Conservation (phyloP, 768 basidiomycete species). For the Amyloporia xantha region DNA sequence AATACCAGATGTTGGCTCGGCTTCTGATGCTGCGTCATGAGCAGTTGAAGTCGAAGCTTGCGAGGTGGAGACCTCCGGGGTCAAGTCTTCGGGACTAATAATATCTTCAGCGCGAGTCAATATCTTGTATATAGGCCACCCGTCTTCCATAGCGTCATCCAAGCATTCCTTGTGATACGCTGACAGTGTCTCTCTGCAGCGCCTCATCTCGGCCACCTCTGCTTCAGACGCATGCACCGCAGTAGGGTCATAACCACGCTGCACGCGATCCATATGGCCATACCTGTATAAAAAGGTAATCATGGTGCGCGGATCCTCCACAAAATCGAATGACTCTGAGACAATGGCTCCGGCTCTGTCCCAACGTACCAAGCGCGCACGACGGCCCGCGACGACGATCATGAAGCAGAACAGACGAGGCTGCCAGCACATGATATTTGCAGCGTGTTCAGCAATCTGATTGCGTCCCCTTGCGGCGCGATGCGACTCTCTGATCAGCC, state of each 20-base stretch:
- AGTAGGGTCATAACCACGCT: conserved; percentile 2
- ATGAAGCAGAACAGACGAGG: conserved; percentile 13
- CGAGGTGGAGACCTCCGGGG: too few relatives aligned
- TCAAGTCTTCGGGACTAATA: too few relatives aligned
- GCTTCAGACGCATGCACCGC: background rate
- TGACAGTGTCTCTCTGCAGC: background rate
- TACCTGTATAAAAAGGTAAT: background rate
- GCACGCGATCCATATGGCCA: background rate
- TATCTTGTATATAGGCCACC: too few relatives aligned
- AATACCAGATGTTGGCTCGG: too few relatives aligned
- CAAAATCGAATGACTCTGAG: conserved; percentile 21
- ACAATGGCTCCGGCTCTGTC: conserved; percentile 29
- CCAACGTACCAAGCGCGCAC: conserved; percentile 7
- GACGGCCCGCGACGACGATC: background rate
- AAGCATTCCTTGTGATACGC: background rate
- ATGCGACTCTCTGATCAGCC: background rate
- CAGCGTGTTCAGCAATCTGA: conserved; percentile 10
- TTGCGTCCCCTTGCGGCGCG: background rate
- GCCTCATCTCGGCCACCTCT: background rate
- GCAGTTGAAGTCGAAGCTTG: too few relatives aligned
- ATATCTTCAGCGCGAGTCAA: too few relatives aligned
- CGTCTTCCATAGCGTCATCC: too few relatives aligned
- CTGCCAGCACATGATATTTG: conserved; percentile 19
- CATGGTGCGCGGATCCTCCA: conserved; percentile 4
- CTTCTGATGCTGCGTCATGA: too few relatives aligned